Evolutionary conservation across 2,329 filamentous ascomycete genomes (phyloP).

Genomic region (Aureobasidium namibiae): DNA sequence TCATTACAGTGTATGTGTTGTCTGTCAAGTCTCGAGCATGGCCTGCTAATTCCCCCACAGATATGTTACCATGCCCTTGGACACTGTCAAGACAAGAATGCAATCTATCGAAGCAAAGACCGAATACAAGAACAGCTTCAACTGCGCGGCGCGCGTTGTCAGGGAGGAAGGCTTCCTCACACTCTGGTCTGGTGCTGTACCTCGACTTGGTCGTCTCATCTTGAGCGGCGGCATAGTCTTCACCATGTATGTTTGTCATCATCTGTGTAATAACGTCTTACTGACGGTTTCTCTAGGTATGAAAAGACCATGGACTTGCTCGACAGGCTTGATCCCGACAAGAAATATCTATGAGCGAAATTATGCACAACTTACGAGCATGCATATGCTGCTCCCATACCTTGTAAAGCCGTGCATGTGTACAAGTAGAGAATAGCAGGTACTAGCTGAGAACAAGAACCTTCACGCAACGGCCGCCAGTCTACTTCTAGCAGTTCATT

Average conservation of each 20-base stretch:
- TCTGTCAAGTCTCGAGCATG: not conserved
- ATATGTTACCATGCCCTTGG: conserved; percentile 57
- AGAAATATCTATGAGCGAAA: conserved; percentile 56
- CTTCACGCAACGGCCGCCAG: not conserved
- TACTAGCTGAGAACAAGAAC: not conserved
- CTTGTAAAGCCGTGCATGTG: not conserved
- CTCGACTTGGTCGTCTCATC: conserved; percentile 73
- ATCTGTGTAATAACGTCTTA: conserved; percentile 11
- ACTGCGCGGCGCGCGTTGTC: conserved; percentile 75
- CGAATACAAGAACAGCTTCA: conserved; percentile 79
- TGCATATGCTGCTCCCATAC: not conserved
- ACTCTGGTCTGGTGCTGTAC: conserved; percentile 89
- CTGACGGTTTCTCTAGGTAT: conserved; percentile 46
- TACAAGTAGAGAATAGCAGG: not conserved
- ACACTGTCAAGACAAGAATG: conserved; percentile 96
- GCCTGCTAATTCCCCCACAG: conserved; percentile 5
- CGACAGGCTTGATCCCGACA: conserved; percentile 70
- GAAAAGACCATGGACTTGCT: conserved; percentile 93
- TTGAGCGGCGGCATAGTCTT: conserved; percentile 96
- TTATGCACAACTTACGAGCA: not conserved
- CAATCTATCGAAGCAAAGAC: conserved; percentile 81
- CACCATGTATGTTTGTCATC: conserved; percentile 57
- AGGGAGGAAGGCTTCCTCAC: conserved; percentile 82
- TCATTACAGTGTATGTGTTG: conserved; percentile 73
- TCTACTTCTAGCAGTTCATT: not conserved